Base-by-base conservation (phyloP, 805 yeast genomes). In the Wickerhamiella parazyma region DNA sequence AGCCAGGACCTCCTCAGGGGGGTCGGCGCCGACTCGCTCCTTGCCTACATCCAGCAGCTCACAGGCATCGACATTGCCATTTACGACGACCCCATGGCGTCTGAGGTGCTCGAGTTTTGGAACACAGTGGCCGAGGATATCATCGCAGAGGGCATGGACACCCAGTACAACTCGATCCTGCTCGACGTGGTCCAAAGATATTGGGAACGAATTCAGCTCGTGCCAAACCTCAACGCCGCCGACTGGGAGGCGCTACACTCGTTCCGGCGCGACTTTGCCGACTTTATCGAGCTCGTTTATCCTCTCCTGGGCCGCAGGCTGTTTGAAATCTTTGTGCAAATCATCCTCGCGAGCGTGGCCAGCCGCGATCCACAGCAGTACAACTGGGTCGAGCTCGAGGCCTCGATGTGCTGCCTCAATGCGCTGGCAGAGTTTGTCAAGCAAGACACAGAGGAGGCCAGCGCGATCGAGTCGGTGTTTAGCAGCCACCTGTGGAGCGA, bases 251-350 rank as follows among this genome's bases (percentile, higher is more conserved):
- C 80, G 50, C 83, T 86, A 53, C 60, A 62, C 18, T 69, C 75
- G 20, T 89, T 75, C 59, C 70, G 96, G 51, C 63, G 73, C 25
- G 89, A 80, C 48, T 79, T 80, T 8, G 72, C 79, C 1, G 97
- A 91, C 51, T 67, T 87, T 31, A 73, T 83, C 49, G 91, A 85
- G 44, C 66, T 75, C 0, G 60, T 79, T 1, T 83, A 79, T 64
- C 73, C 85, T 0, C 65, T 82, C 4, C 66, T 84, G 29, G 83
- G 81, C 31, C 44, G 58, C 0, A 62, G 68, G 1, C 58, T 83
- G 29, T 73, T 72, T 49, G 62, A 64, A 4, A 65, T 60, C 17
- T 57, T 82, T 22, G 54, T 38, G n/a, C 9, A 20, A 20, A 43
- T 28, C 6, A 36, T 44, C 19, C 19, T 38, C 4, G 22, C 12